A percentile compares a stretch with the other conserved stretches of the same genome.
phyloP scores from a whole-genome alignment of 192 early-diverging fungal genomes.

The Mortierella claussenii region DNA sequence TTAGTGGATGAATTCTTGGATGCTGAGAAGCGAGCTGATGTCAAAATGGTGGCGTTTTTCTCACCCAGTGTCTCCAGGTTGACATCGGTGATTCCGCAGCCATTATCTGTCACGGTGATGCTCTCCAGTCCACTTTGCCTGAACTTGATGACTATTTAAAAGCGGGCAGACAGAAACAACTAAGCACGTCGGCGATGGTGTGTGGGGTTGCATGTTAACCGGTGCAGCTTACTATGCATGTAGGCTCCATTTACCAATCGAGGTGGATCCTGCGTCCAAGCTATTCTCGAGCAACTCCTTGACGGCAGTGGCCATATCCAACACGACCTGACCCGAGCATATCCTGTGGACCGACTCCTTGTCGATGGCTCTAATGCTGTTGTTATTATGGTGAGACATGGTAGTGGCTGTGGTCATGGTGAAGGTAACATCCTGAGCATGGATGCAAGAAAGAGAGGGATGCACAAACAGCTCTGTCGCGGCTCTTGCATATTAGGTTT shows the following conservation, averaged over 20 bases:
- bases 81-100: conserved; percentile 74
- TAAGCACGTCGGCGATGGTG: no score
- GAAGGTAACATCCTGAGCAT: no score
- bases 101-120: conserved; percentile 90
- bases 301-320: conserved; percentile 83
- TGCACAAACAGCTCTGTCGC: no score
- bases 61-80: conserved; percentile 77
- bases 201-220: no score
- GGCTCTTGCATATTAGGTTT: no score
- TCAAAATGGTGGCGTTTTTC: conserved; percentile 6
- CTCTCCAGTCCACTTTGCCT: conserved; percentile 81
- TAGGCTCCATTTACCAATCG: conserved; percentile 66
- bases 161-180: not conserved
- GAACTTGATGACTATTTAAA: conserved; percentile 73
- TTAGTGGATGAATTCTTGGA: no score
- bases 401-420: no score
- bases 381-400: conserved; percentile 12
- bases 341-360: conserved; percentile 76
- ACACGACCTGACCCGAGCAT: conserved; percentile 90
- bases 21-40: no score
- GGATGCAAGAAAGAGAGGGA: no score
- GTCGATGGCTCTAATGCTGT: conserved; percentile 62
- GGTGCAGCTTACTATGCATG: no score
- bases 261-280: conserved; percentile 86
- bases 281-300: conserved; percentile 98